These are phyloP conservation scores for Colletotrichum abscissum DNA, from an alignment of 2,329 filamentous ascomycete genomes.

Conservation along the genomic window DNA sequence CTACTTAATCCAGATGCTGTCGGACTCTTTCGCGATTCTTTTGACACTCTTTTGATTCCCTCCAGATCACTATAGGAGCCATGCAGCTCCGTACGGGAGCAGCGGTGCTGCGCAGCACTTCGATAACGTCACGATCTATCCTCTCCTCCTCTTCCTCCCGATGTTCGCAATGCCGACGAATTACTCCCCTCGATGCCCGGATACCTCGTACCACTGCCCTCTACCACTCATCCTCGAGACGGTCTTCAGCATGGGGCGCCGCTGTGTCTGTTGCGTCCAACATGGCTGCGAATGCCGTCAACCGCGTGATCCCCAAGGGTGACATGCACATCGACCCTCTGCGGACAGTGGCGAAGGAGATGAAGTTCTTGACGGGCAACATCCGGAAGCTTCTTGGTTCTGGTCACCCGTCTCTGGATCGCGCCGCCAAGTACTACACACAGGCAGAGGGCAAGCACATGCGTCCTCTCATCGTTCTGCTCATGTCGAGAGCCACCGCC, in stretches of 20 bases:
- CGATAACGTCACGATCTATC: slow-evolving; percentile 34
- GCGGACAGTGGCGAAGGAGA: slow-evolving; percentile 91
- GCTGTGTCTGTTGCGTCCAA: slow-evolving; percentile 78
- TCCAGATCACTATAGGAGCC: slow-evolving; percentile 39
- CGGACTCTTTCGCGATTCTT: not conserved
- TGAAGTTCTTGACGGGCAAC: slow-evolving; percentile 95
- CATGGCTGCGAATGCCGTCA: slow-evolving; percentile 76
- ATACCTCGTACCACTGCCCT: slow-evolving; percentile 46
- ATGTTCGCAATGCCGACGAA: slow-evolving; percentile 48
- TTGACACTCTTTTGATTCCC: slow-evolving; percentile 16
- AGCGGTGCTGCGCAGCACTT: slow-evolving; percentile 58
- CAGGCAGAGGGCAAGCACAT: slow-evolving; percentile 97
- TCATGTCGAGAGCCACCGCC: slow-evolving; percentile 96
- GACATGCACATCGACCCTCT: slow-evolving; percentile 87
- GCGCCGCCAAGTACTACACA: slow-evolving; percentile 97
- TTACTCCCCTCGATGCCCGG: slow-evolving; percentile 45
- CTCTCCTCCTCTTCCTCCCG: slow-evolving; percentile 40
- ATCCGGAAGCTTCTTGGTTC: slow-evolving; percentile 94
- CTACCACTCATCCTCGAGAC: slow-evolving; percentile 58
- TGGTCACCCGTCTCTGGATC: slow-evolving; percentile 93
- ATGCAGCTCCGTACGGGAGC: slow-evolving; percentile 69
- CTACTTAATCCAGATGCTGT: slow-evolving; percentile 12
- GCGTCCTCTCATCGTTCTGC: slow-evolving; percentile 90
- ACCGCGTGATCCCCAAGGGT: slow-evolving; percentile 66
- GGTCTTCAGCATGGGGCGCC: slow-evolving; percentile 78